Base-by-base conservation (phyloP, 441 rosid genomes). In the Dalechampia spathulata region DNA sequence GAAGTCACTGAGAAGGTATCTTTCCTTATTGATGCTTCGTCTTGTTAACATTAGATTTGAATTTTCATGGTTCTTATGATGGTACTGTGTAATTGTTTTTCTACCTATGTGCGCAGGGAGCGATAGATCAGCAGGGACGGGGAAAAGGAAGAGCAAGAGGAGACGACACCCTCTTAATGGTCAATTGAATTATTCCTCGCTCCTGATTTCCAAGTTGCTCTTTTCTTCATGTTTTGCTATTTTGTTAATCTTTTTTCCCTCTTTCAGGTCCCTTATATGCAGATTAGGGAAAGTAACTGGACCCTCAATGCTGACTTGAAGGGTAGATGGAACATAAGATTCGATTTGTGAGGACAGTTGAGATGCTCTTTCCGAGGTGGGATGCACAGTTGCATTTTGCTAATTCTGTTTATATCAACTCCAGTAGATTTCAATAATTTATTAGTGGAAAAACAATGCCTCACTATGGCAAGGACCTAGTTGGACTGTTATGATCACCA, bases 241-340 rank as follows among this genome's bases (percentile, higher is more conserved):
- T 28, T 26, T 32, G 13, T 39, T 59, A 37, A 10, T 39, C 13
- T 14, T n/a, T n/a, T 62, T 39, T 30, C 19, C 47, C 40, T 22
- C 43, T 66, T 67, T 55, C 90, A 93, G 96, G 74, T 81, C 25
- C 89, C 96, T 10, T 89, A 93, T 72, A n/a, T 89, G 74, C 99
- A 87, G 74, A 73, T 93, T 37, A 80, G 85, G 75, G 99, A 93
- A 69, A 93, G 83, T 63, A 93, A 89, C 60, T 93, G 96, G 99
- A 83, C 94, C 30, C 47, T 92, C 59, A 85, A 82, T 63, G 83
- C 80, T 5, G 92, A 86, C 71, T 52, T 68, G 64, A 79, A 83
- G 57, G 93, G 95, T 51, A 75, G 65, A 80, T 93, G 97, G 95
- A 89, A 78, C 22, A 66, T 87, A 66, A 80, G 95, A 71, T 87